These are phyloP conservation scores for Ascochyta lentis DNA, from an alignment of 2,329 filamentous ascomycete genomes.

Conservation along the genomic window DNA sequence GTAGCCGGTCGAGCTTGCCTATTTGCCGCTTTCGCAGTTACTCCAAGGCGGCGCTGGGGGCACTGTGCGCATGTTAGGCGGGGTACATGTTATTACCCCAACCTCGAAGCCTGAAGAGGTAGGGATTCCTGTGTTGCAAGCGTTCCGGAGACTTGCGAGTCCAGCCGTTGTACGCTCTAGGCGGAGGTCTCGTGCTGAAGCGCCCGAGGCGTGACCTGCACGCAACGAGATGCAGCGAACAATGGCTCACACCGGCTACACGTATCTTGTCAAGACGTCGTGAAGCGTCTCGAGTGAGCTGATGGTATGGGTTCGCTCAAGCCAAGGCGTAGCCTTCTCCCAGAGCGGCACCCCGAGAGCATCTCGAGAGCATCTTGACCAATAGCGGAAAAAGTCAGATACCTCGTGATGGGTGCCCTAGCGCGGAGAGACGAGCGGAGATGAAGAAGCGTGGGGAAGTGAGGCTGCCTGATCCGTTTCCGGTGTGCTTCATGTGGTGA, in stretches of 20 bases:
- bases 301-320: conserved; percentile 7
- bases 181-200: conserved; percentile 29
- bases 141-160: conserved; percentile 8
- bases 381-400: conserved; percentile 37
- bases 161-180: conserved; percentile 18
- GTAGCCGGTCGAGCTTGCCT: conserved; percentile 41
- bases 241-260: conserved; percentile 27
- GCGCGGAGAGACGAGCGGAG: conserved; percentile 23
- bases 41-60: conserved; percentile 22
- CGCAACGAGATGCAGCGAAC: conserved; percentile 37
- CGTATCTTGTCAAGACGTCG: conserved; percentile 16
- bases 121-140: conserved; percentile 30
- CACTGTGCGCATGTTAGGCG: conserved; percentile 23
- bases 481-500: neutral
- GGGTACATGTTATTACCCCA: conserved; percentile 28
- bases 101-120: conserved; percentile 24
- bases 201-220: conserved; percentile 25
- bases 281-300: conserved; percentile 6
- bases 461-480: conserved; percentile 16
- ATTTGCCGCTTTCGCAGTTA: conserved; percentile 14
- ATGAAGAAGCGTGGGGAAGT: conserved; percentile 1
- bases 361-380: conserved; percentile 33
- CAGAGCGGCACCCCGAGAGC: conserved; percentile 35
- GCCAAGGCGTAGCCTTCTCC: conserved; percentile 30
- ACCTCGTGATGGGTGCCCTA: conserved; percentile 34